Evolutionary conservation across 345 rosid genomes (phyloP).

Genomic region (Arabidopsis thaliana): TAIR10.1 NC_003076.8:21946501-21947000

Average conservation of each 20-base stretch:
- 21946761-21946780: slow-evolving; percentile 91
- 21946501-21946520: slow-evolving; percentile 81
- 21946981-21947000: slow-evolving; percentile 86
- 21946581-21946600: slow-evolving; percentile 71
- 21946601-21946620: too few species aligned
- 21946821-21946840: slow-evolving; percentile 94
- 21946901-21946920: not conserved
- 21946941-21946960: slow-evolving; percentile 76
- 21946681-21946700: slow-evolving; percentile 32
- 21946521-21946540: slow-evolving; percentile 85
- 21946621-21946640: too few species aligned
- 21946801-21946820: slow-evolving; percentile 93
- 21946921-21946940: not conserved
- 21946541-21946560: slow-evolving; percentile 98
- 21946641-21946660: not conserved
- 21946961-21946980: slow-evolving; percentile 94
- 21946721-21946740: slow-evolving; percentile 87
- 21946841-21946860: slow-evolving; percentile 95
- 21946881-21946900: slow-evolving; percentile 30
- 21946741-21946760: slow-evolving; percentile 88
- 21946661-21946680: not conserved
- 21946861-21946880: slow-evolving; percentile 96
- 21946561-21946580: slow-evolving; percentile 87
- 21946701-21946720: slow-evolving; percentile 81
- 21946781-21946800: slow-evolving; percentile 71